These are phyloP conservation scores for Coemansia sp. DNA, from an alignment of 192 early-diverging fungal species.

Conservation along the genomic window DNA sequence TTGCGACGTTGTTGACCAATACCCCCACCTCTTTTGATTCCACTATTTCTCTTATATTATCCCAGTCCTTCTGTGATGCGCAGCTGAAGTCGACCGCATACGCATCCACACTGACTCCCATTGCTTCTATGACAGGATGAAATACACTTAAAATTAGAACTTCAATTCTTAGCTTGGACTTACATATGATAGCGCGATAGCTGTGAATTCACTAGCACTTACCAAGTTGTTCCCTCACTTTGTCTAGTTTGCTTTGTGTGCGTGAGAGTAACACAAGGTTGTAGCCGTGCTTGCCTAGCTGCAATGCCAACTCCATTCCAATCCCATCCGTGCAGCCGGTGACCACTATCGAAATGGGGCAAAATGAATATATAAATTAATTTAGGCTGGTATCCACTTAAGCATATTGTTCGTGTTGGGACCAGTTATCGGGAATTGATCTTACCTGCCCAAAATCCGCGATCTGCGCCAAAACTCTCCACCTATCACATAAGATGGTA, in stretches of 20 bases:
- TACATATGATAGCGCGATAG: too few relatives aligned
- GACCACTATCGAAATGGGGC: slow-evolving; percentile 56
- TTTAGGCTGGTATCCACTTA: too few relatives aligned
- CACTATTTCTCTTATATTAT: slow-evolving; percentile 30
- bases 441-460: slow-evolving; percentile 57
- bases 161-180: too few relatives aligned
- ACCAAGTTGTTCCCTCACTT: slow-evolving; percentile 62
- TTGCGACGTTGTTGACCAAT: slow-evolving; percentile 91
- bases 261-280: slow-evolving; percentile 84
- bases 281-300: slow-evolving; percentile 79
- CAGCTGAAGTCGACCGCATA: slow-evolving; percentile 49
- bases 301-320: slow-evolving; percentile 87
- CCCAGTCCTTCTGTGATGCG: slow-evolving; percentile 22
- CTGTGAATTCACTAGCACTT: slow-evolving; percentile 13
- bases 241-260: slow-evolving; percentile 75
- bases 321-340: slow-evolving; percentile 97
- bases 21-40: slow-evolving; percentile 38
- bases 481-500: slow-evolving; percentile 21
- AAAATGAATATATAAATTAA: too few relatives aligned
- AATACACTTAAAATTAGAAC: too few relatives aligned
- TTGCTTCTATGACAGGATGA: slow-evolving; percentile 10
- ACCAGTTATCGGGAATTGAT: not conserved
- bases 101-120: slow-evolving; percentile 28
- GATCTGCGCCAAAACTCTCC: slow-evolving; percentile 45
- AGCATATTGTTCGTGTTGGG: not conserved